These are phyloP conservation scores for Pezicula neosporulosa DNA, from an alignment of 2,329 filamentous ascomycete species.

Conservation along the genomic window DNA sequence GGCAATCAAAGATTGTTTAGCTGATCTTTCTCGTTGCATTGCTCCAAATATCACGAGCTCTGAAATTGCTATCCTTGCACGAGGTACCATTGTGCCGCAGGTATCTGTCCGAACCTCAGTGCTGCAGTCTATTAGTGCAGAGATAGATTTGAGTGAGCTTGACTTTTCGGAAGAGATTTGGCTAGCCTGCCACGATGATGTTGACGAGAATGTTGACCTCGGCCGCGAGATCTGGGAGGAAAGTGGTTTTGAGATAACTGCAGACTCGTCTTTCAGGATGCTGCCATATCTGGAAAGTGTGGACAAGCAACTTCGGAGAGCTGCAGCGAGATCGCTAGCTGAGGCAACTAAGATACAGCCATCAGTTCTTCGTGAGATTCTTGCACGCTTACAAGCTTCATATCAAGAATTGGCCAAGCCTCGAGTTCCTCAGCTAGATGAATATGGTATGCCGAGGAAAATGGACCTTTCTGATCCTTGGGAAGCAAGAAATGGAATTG, in stretches of 20 bases:
- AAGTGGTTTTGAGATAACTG: slow-evolving; percentile 70
- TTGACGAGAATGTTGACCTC: slow-evolving; percentile 80
- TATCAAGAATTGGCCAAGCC: slow-evolving; percentile 82
- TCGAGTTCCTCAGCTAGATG: slow-evolving; percentile 78
- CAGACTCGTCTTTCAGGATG: slow-evolving; percentile 63
- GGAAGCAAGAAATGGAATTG: slow-evolving; percentile 88
- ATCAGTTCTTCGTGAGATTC: slow-evolving; percentile 55
- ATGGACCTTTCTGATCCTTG: slow-evolving; percentile 84
- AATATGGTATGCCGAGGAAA: slow-evolving; percentile 92
- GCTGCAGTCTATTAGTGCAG: slow-evolving; percentile 84
- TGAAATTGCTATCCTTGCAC: slow-evolving; percentile 75
- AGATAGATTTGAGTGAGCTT: slow-evolving; percentile 87
- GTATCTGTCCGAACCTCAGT: slow-evolving; percentile 77
- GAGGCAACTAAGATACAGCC: slow-evolving; percentile 64
- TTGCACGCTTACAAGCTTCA: slow-evolving; percentile 62
- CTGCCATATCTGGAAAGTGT: slow-evolving; percentile 76
- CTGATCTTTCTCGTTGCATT: slow-evolving; percentile 80
- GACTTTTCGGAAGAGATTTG: slow-evolving; percentile 88
- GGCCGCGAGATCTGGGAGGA: slow-evolving; percentile 94
- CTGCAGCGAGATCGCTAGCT: slow-evolving; percentile 77
- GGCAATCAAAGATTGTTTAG: slow-evolving; percentile 85
- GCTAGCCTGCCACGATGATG: slow-evolving; percentile 88
- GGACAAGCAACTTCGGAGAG: slow-evolving; percentile 78
- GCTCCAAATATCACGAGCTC: slow-evolving; percentile 71
- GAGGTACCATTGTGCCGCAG: slow-evolving; percentile 76